Base-by-base conservation (phyloP, 2,329 filamentous ascomycete genomes). In the Diaporthe amygdali region DNA sequence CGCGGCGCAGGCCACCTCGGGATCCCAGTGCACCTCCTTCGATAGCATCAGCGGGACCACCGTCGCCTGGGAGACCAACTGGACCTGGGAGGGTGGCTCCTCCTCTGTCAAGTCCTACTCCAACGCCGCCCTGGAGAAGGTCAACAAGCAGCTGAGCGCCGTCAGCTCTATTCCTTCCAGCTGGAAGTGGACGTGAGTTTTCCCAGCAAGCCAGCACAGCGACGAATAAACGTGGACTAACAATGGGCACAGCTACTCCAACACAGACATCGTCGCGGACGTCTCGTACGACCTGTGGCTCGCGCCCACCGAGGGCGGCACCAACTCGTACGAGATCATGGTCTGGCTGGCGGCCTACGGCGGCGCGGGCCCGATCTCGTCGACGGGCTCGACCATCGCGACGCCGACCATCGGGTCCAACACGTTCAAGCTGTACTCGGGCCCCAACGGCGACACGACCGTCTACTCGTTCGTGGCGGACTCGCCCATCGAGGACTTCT, bases 221-320 rank as follows among this genome's bases (percentile, higher is more conserved):
- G 12, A 37, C 52, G 34, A 20, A 12, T 30, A n/a, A 37, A 9
- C 32, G 15, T 37, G 9, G 22, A 22, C 66, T 69, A 14, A 69
- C 66, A 68, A 25, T 10, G 20, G 30, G n/a, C 14, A 67, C 85
- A 79, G 76, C 55, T 81, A 82, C 73, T 75, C 75, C 20, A 80
- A 81, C 41, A 76, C 47, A 25, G 75, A 76, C 54, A 70, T 82
- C 66, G 81, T 90, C 32, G 85, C 87, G 47, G 83, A 91, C 76
- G 89, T 92, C 2, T 81, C 89, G 17, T 91, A 91, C 77, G 89
- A 91, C 77, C 79, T 91, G 49, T 91, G 91, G 83, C 89, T 89
- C 39, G 82, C 82, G 17, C 81, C 81, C 20, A 83, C 85, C 15
- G 82, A 83, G 14, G 81, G 84, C 1, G 79, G 78, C 56, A 77